phyloP scores from a whole-genome alignment of 805 yeast species.

The Starmerella bombi region DNA sequence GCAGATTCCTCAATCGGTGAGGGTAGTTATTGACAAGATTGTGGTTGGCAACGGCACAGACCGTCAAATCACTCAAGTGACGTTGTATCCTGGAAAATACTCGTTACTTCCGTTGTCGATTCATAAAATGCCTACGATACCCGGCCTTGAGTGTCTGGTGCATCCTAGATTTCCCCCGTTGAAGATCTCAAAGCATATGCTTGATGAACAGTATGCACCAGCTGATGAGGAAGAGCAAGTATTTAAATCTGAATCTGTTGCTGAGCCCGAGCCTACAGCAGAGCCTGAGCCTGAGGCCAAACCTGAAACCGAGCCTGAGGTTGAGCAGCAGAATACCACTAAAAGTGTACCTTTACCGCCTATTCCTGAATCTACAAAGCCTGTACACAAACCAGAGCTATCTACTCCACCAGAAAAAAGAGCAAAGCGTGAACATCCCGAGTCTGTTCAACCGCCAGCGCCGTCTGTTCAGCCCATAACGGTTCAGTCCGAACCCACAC shows the following conservation, averaged over 20 bases:
- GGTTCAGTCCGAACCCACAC: background rate
- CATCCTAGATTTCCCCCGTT: constrained; percentile 23
- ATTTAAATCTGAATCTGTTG: background rate
- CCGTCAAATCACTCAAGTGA: constrained; percentile 36
- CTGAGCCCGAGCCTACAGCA: background rate
- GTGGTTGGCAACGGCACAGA: constrained; percentile 26
- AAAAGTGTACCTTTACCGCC: constrained; percentile 2
- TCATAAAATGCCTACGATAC: constrained; percentile 10
- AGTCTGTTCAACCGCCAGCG: background rate
- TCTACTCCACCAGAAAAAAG: constrained; percentile 10
- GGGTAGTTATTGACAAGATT: constrained; percentile 40
- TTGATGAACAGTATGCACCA: background rate
- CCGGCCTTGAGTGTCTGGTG: constrained; percentile 19
- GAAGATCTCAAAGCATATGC: constrained; percentile 3
- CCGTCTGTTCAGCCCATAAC: background rate
- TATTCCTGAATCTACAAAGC: constrained; percentile 5
- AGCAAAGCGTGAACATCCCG: background rate
- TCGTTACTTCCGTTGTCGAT: constrained; percentile 63
- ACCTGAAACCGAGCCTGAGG: background rate
- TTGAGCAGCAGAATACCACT: no score
- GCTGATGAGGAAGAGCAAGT: background rate
- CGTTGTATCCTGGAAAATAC: constrained; percentile 55
- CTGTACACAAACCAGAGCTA: background rate
- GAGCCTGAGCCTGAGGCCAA: background rate
- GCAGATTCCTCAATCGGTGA: constrained; percentile 47